These are phyloP conservation scores for Verticillium albo-atrum DNA, from an alignment of 2,329 filamentous ascomycete genomes.

Conservation along the genomic window DNA sequence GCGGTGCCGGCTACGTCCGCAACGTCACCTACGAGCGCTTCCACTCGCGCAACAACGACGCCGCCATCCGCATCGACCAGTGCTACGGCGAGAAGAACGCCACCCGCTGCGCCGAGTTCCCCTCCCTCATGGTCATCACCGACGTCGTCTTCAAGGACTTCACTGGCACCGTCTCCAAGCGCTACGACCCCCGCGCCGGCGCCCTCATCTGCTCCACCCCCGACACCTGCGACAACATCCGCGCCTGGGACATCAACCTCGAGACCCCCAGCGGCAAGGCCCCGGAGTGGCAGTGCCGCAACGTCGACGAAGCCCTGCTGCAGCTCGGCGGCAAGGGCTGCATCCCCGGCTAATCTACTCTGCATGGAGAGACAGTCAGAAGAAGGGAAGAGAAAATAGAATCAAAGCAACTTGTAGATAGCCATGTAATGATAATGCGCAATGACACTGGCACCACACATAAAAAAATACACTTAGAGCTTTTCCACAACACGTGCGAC, in stretches of 20 bases:
- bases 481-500: too few species aligned
- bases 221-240: constrained; percentile 39
- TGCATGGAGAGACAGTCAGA: not conserved
- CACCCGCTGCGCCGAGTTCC: constrained; percentile 5
- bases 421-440: not conserved
- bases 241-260: constrained; percentile 38
- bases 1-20: constrained; percentile 46
- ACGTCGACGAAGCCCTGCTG: constrained; percentile 20
- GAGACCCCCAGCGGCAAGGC: constrained; percentile 39
- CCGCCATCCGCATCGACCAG: constrained; percentile 57
- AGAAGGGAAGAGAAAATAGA: not conserved
- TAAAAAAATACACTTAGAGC: too few species aligned
- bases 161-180: constrained; percentile 21
- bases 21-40: constrained; percentile 63
- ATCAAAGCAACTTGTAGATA: not conserved
- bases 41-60: constrained; percentile 51
- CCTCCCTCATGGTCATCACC: constrained; percentile 17
- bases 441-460: not conserved
- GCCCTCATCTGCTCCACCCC: constrained; percentile 18
- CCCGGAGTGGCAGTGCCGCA: constrained; percentile 37
- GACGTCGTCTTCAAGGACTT: constrained; percentile 22
- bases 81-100: constrained; percentile 43
- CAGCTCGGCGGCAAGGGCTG: constrained; percentile 6
- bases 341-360: not conserved
- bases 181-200: constrained; percentile 22